Conservation (phyloP, 2,329 filamentous ascomycete genomes). For the Fusarium sp. region DNA sequence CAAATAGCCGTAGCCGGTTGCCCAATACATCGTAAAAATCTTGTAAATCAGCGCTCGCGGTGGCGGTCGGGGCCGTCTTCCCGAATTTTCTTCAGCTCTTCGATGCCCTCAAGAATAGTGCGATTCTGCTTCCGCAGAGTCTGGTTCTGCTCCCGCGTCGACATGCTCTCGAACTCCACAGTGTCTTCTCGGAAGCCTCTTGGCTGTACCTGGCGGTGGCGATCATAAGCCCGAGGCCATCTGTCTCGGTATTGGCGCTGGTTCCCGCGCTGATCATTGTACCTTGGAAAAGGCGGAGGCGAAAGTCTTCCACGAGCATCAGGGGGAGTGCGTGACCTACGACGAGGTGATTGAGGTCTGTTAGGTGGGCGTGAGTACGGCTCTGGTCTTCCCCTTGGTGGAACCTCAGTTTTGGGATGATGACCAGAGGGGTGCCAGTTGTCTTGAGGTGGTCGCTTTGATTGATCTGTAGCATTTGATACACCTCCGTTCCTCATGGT, state of each 20-base stretch:
- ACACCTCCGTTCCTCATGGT: too few relatives aligned
- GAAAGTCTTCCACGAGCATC: too few relatives aligned
- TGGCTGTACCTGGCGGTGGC: neutral
- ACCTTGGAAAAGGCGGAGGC: neutral
- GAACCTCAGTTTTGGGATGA: neutral
- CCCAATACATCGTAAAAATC: neutral
- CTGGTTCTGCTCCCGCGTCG: neutral
- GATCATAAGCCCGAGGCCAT: too few relatives aligned
- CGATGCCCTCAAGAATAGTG: fast-evolving
- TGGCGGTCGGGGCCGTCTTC: neutral
- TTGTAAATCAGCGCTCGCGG: neutral
- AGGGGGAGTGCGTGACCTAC: neutral
- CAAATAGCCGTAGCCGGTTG: neutral
- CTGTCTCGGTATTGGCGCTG: neutral
- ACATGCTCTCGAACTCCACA: constrained; percentile 11
- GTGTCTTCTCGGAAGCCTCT: constrained; percentile 25
- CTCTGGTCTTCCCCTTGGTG: neutral
- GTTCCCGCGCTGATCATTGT: neutral
- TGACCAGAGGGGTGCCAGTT: neutral
- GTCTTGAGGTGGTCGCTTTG: constrained; percentile 6
- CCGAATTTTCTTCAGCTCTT: neutral
- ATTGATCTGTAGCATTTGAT: neutral
- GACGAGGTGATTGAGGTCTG: too few relatives aligned
- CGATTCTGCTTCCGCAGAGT: neutral
- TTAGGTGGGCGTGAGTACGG: neutral